phyloP scores from a whole-genome alignment of 208 protist genomes.

The Wallacemonas rigidus region DNA sequence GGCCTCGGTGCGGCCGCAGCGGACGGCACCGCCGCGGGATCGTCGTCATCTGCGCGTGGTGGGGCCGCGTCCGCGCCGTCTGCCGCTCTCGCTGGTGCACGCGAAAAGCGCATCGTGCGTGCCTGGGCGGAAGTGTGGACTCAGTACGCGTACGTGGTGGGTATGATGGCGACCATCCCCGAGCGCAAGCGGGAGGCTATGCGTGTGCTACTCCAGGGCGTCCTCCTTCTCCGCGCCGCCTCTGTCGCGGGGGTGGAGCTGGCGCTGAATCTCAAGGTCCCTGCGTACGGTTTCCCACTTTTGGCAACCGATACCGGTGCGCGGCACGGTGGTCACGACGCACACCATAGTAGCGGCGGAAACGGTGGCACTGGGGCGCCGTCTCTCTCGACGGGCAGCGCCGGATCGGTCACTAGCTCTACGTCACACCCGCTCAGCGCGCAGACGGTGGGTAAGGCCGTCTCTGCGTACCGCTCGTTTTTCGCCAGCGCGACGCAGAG shows the following conservation, averaged over 20 bases:
- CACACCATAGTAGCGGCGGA: not conserved
- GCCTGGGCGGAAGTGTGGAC: constrained; percentile 89
- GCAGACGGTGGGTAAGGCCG: constrained; percentile 73
- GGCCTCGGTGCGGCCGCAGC: constrained; percentile 4
- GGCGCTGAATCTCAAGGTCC: constrained; percentile 76
- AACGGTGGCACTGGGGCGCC: constrained; percentile 7
- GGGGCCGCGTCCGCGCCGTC: not conserved
- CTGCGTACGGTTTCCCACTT: constrained; percentile 81
- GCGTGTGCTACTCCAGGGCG: constrained; percentile 80
- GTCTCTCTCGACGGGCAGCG: constrained; percentile 18
- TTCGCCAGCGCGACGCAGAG: constrained; percentile 57
- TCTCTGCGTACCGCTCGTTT: constrained; percentile 73
- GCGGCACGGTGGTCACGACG: constrained; percentile 27
- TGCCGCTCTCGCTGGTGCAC: constrained; percentile 12
- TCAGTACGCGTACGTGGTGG: constrained; percentile 69
- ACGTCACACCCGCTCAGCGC: constrained; percentile 38
- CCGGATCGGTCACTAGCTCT: not conserved
- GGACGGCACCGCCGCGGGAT: not conserved
- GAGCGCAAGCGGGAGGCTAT: constrained; percentile 74
- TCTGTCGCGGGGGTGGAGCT: constrained; percentile 66
- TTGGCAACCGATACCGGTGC: constrained; percentile 60
- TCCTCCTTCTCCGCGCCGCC: constrained; percentile 72
- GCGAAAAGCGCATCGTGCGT: constrained; percentile 63
- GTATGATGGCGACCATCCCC: constrained; percentile 60
- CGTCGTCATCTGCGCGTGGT: constrained; percentile 2